These are phyloP conservation scores for Fragaria nilgerrensis DNA, from an alignment of 306 rosid genomes.

Conservation along the genomic window DNA sequence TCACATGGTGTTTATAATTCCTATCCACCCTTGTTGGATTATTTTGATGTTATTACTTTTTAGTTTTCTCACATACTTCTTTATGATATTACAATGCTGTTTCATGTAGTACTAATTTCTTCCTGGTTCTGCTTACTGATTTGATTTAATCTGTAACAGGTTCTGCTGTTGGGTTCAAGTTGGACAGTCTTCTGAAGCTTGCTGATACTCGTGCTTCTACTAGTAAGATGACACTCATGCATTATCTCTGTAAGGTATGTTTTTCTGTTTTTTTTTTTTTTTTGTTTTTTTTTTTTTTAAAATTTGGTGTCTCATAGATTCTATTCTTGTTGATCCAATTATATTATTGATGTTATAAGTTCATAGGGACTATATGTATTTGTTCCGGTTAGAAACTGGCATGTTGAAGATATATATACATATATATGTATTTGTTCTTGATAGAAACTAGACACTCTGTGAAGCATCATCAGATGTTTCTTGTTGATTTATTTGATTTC, in stretches of 20 bases:
- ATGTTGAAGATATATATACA: background rate
- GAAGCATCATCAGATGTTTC: background rate
- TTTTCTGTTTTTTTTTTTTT: background rate
- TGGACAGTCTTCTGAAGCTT: conserved; percentile 95
- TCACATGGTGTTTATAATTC: background rate
- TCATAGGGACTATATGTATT: no score
- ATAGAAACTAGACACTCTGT: background rate
- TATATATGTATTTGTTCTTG: background rate
- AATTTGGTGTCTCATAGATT: conserved; percentile 18
- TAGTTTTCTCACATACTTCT: background rate
- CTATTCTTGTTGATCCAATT: background rate
- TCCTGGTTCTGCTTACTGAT: background rate
- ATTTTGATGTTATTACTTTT: background rate
- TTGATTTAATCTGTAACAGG: conserved; percentile 49
- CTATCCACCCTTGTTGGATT: background rate
- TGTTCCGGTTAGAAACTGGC: no score
- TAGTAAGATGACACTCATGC: conserved; percentile 93
- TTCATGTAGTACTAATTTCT: background rate
- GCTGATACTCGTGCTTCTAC: conserved; percentile 87
- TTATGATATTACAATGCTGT: background rate
- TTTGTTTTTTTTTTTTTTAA: background rate
- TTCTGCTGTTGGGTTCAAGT: conserved; percentile 94
- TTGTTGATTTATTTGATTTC: background rate
- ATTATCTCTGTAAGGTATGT: conserved; percentile 94
- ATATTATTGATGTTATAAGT: background rate